phyloP scores from a whole-genome alignment of 1,284 basidiomycete species.

The Exobasidium rhododendri region DNA sequence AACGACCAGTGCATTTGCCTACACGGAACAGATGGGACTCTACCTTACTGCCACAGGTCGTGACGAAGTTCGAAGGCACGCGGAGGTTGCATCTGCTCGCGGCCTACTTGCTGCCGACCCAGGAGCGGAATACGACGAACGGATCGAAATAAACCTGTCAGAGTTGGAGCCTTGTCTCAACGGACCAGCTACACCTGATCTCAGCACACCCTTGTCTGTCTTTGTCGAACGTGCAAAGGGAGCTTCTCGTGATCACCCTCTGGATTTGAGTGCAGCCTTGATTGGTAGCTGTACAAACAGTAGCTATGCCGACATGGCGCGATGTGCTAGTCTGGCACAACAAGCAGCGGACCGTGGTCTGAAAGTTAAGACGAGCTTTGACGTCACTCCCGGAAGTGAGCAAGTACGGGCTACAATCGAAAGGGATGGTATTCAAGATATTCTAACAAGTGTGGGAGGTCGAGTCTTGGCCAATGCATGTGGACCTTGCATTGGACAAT shows the following conservation, averaged over 20 bases:
- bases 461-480: conserved; percentile 95
- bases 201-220: conserved; percentile 89
- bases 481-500: conserved; percentile 98
- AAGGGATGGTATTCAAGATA: conserved; percentile 79
- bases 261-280: conserved; percentile 77
- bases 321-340: conserved; percentile 83
- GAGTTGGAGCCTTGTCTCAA: conserved; percentile 86
- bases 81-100: conserved; percentile 78
- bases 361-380: conserved; percentile 81
- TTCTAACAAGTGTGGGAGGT: conserved; percentile 80
- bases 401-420: conserved; percentile 97
- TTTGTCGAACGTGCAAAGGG: conserved; percentile 77
- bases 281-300: conserved; percentile 96
- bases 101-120: conserved; percentile 76
- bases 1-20: conserved; percentile 96
- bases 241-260: conserved; percentile 81
- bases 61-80: conserved; percentile 78
- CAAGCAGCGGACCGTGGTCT: conserved; percentile 84
- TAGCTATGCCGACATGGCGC: conserved; percentile 63
- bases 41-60: conserved; percentile 89
- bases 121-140: conserved; percentile 90
- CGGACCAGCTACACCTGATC: conserved; percentile 95
- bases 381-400: conserved; percentile 95
- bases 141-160: conserved; percentile 90
- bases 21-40: conserved; percentile 76